A percentile compares a stretch with the other conserved stretches of the same genome.
Evolutionary conservation across 345 rosid species (phyloP).

Genomic region (Populus pruinosa): DNA sequence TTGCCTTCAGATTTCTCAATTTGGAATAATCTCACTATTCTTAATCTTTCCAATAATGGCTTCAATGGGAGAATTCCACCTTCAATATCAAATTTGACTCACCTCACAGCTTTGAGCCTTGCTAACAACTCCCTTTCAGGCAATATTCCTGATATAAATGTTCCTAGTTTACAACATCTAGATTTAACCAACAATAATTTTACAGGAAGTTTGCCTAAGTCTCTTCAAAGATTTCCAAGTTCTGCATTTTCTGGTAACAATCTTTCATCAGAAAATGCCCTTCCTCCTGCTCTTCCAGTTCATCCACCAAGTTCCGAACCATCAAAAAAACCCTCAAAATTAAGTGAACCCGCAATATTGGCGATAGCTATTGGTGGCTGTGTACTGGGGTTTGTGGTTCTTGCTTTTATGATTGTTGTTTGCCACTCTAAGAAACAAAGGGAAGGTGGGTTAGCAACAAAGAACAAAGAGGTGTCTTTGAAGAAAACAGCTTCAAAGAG

Average conservation of each 20-base stretch:
- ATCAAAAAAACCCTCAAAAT: constrained; percentile 10
- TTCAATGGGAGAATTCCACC: constrained; percentile 36
- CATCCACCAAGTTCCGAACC: constrained; percentile 24
- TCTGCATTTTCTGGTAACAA: constrained; percentile 26
- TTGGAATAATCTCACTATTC: constrained; percentile 32
- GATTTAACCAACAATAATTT: constrained; percentile 23
- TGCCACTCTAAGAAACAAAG: constrained; percentile 13
- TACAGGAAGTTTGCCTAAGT: constrained; percentile 16
- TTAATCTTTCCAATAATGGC: constrained; percentile 35
- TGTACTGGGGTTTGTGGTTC: constrained; percentile 8
- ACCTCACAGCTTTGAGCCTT: constrained; percentile 27
- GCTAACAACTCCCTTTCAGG: constrained; percentile 39
- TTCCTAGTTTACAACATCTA: constrained; percentile 23
- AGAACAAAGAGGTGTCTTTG: constrained; percentile 18
- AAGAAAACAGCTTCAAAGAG: constrained; percentile 9
- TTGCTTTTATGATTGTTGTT: constrained; percentile 20
- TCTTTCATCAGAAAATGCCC: constrained; percentile 11
- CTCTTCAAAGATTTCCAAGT: constrained; percentile 23
- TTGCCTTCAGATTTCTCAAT: constrained; percentile 31
- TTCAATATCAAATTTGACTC: constrained; percentile 29
- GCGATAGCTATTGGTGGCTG: constrained; percentile 28
- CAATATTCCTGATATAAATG: constrained; percentile 28
- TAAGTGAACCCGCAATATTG: constrained; percentile 22
- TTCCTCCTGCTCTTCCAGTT: constrained; percentile 26
- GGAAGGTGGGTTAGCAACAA: constrained; percentile 8